Base-by-base conservation (phyloP, 2,329 filamentous ascomycete species). In the Ophiostoma piceae region DNA sequence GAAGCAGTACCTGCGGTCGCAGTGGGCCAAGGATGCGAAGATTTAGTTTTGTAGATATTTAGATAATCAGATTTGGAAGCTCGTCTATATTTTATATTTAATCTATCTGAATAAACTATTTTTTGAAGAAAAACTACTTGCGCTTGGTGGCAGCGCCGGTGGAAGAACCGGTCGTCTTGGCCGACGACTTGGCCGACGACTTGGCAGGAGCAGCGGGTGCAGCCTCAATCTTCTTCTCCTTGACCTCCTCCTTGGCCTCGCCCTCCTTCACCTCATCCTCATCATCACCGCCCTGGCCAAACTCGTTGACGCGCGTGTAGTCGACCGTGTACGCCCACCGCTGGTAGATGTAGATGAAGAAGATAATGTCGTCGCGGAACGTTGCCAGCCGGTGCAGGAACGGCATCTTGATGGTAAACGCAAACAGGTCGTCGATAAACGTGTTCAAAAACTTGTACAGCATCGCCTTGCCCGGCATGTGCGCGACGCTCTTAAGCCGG, bases 391-490 rank as follows among this genome's bases (percentile, higher is more conserved):
- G 88, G 80, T 99, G 95, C 68, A 99, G 84, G 73, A 94, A 88
- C 0, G 95, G 95, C 95, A 99, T 99, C 83, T 98, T 98, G 83
- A 99, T 97, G 54, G 95, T 99, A 77, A 98, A 99, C 1, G 95
- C 95, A 77, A 99, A 99, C 41, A 99, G 84, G 77, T 99, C 95
- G 80, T 99, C 95, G 78, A 99, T 98, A 79, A 99, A 99, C 5
- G 95, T 98, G 82, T 98, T 97, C 74, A 98, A 83, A 81, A 97
- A 97, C 82, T 98, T 97, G 86, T 97, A 97, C 79, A 90, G 94
- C 92, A 99, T 95, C 66, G 95, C 93, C 82, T 92, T 94, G 74
- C 86, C 92, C 1, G 95, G 94, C 94, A 99, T 97, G 81, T 99
- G 95, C 12, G 95, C 95, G 43, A 98, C 92, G 74, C 89, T 90